These are phyloP conservation scores for Leishmania braziliensis DNA, from an alignment of 208 protist species.

Conservation along the genomic window DNA sequence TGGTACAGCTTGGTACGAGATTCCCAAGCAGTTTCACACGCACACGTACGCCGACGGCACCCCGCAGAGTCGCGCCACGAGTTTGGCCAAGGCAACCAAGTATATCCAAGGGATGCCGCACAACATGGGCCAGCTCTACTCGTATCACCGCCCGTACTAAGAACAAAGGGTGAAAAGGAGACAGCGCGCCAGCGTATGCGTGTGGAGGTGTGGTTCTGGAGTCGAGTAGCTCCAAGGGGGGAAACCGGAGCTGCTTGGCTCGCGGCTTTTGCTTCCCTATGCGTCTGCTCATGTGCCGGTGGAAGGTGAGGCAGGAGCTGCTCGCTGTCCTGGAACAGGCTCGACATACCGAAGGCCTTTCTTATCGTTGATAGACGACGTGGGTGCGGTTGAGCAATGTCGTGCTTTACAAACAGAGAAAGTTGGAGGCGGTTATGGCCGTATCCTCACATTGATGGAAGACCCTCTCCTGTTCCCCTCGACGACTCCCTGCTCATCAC, in stretches of 20 bases:
- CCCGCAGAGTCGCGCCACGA: constrained; percentile 20
- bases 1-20: neutral
- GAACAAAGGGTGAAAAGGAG: neutral
- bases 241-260: neutral
- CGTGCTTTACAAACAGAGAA: neutral
- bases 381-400: neutral
- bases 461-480: neutral
- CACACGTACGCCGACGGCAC: constrained; percentile 36
- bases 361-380: neutral
- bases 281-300: neutral
- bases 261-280: neutral
- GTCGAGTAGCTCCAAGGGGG: neutral
- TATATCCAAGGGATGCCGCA: constrained; percentile 52
- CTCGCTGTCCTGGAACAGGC: neutral
- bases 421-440: neutral
- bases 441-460: neutral
- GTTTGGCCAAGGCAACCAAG: constrained; percentile 26
- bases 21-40: constrained; percentile 29
- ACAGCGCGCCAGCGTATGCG: no score
- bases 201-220: neutral
- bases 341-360: neutral
- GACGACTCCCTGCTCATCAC: neutral
- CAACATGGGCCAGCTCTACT: constrained; percentile 90
- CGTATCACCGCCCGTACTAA: constrained; percentile 86
- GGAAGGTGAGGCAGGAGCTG: neutral